Conservation (phyloP, 2,329 filamentous ascomycete species). For the Fusarium liriodendri region DNA sequence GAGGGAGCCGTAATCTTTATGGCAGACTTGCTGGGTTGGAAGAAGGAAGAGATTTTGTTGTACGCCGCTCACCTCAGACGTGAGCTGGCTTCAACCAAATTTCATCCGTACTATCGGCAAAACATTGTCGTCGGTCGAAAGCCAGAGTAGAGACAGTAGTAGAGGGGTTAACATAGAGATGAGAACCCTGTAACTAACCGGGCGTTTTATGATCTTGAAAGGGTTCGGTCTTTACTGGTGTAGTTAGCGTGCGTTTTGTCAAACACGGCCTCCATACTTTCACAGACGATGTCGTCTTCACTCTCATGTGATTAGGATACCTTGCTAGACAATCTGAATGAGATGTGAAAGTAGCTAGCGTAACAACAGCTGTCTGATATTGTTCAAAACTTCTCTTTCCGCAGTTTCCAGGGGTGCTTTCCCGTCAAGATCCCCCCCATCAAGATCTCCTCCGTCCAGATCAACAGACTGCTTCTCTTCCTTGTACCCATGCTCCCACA, state of each 20-base stretch:
- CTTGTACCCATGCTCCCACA: background rate
- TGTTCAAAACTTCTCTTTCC: background rate
- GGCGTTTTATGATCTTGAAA: background rate
- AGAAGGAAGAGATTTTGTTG: background rate
- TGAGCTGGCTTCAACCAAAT: background rate
- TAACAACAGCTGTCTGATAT: background rate
- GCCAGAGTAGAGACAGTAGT: background rate
- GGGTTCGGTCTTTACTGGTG: too few relatives aligned
- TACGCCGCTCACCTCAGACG: background rate
- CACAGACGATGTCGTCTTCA: too few relatives aligned
- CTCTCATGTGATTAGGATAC: too few relatives aligned
- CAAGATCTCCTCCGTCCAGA: background rate
- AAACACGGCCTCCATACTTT: background rate
- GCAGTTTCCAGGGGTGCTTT: background rate
- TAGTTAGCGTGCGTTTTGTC: background rate
- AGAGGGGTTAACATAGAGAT: background rate
- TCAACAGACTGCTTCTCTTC: background rate
- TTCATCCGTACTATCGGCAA: background rate
- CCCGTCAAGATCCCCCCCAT: background rate
- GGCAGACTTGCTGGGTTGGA: background rate
- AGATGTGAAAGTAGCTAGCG: background rate
- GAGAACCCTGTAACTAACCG: background rate
- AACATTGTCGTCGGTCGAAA: background rate
- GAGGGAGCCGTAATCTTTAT: conserved; percentile 1
- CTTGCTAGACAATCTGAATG: too few relatives aligned